Conservation (phyloP, 192 early-diverging fungal species). For the Thamnidium elegans region DNA sequence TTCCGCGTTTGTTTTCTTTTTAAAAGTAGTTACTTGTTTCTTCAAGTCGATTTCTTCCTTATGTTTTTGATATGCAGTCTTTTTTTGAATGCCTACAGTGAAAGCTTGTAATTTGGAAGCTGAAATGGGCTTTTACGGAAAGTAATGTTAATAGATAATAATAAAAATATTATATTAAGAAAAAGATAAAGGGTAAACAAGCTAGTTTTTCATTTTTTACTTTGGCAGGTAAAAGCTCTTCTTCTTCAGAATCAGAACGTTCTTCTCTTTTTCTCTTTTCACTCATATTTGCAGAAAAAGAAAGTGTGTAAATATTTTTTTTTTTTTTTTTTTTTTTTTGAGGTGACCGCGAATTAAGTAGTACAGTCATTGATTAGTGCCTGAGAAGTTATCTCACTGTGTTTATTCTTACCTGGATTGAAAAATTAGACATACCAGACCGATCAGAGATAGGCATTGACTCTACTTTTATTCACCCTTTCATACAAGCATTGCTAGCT, state of each 20-base stretch:
- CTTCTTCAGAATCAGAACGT: conserved; percentile 16
- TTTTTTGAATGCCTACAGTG: conserved; percentile 64
- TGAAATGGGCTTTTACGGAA: conserved; percentile 45
- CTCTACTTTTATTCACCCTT: too few species aligned
- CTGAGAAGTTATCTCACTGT: too few species aligned
- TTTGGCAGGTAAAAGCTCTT: conserved; percentile 4
- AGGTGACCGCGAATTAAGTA: too few species aligned
- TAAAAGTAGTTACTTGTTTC: conserved; percentile 57
- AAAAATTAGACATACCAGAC: too few species aligned
- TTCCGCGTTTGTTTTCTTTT: conserved; percentile 8
- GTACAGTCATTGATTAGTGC: too few species aligned
- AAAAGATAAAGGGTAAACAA: not conserved
- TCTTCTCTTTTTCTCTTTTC: conserved; percentile 18
- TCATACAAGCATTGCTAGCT: too few species aligned
- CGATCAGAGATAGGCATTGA: too few species aligned
- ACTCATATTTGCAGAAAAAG: not conserved
- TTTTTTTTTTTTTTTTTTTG: too few species aligned
- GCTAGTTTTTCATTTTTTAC: not conserved
- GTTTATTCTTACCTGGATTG: too few species aligned
- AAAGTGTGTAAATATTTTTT: too few species aligned
- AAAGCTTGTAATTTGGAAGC: conserved; percentile 67
- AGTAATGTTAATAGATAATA: not conserved
- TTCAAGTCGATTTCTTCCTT: conserved; percentile 71
- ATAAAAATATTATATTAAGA: not conserved
- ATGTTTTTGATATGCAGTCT: conserved; percentile 71